These are phyloP conservation scores for Colletotrichum echinochloae DNA, from an alignment of 2,329 filamentous ascomycete genomes.

Conservation along the genomic window DNA sequence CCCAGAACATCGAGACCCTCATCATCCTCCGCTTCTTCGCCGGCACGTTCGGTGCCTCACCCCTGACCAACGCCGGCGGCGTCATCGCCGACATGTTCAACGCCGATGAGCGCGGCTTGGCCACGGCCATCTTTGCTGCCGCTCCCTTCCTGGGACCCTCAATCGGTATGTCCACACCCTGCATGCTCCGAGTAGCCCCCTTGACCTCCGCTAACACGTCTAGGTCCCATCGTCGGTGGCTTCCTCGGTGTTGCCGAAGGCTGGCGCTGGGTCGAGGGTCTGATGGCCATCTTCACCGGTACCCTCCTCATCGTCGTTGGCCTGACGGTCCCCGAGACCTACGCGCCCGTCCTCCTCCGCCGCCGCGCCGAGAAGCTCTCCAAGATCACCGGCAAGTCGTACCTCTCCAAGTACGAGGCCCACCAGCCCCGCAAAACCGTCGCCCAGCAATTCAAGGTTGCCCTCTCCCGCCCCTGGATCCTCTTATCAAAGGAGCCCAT, in stretches of 20 bases:
- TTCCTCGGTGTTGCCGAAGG: conserved; percentile 73
- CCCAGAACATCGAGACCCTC: conserved; percentile 68
- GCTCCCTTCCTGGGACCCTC: conserved; percentile 75
- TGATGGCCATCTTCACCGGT: conserved; percentile 70
- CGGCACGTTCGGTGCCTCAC: conserved; percentile 71
- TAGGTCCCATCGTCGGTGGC: conserved; percentile 74
- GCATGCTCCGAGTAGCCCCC: conserved; percentile 71
- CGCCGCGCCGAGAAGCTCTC: conserved; percentile 44
- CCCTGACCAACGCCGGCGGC: conserved; percentile 72
- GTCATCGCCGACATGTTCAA: conserved; percentile 72
- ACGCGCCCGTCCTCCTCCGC: conserved; percentile 46
- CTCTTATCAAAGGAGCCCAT: conserved; percentile 79
- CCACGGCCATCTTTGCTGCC: conserved; percentile 73
- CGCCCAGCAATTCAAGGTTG: conserved; percentile 59
- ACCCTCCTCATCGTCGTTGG: conserved; percentile 50
- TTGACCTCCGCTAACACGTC: conserved; percentile 75
- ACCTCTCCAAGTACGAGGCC: conserved; percentile 57
- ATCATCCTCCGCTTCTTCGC: conserved; percentile 74
- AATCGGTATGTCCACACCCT: conserved; percentile 62
- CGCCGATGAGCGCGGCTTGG: conserved; percentile 64
- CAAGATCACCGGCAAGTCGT: conserved; percentile 41
- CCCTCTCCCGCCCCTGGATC: conserved; percentile 70
- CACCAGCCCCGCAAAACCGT: conserved; percentile 52
- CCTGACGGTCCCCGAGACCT: conserved; percentile 58
- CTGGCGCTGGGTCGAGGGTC: conserved; percentile 78